Conservation (phyloP, 305 asterid genomes). For the Plantago rigida region DNA sequence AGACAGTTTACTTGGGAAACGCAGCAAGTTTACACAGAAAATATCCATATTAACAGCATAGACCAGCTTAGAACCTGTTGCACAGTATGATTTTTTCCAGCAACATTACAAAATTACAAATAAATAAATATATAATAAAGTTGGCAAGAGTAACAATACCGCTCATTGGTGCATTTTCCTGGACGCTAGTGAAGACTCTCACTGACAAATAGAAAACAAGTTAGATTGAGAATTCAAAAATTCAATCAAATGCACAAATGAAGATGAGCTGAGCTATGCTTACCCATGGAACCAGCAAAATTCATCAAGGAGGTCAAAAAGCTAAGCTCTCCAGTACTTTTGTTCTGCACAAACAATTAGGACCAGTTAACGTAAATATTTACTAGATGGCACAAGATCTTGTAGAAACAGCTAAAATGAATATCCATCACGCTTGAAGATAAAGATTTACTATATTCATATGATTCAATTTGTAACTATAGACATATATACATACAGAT, state of each 20-base stretch:
- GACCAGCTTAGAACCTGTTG: neutral
- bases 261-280: constrained; percentile 22
- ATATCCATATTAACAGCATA: neutral
- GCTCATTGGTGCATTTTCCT: constrained; percentile 83
- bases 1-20: too few species aligned
- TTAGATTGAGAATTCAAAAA: constrained; percentile 4
- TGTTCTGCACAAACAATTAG: constrained; percentile 49
- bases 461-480: too few species aligned
- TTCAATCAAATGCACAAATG: constrained; percentile 1
- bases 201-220: constrained; percentile 44
- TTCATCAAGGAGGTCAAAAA: constrained; percentile 84
- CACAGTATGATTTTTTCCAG: neutral
- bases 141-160: constrained; percentile 38
- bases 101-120: neutral
- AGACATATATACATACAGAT: too few species aligned
- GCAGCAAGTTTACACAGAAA: too few species aligned
- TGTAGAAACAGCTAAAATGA: constrained; percentile 5
- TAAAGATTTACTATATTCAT: neutral
- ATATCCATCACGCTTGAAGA: neutral
- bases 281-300: constrained; percentile 83
- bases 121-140: neutral
- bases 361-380: constrained; percentile 11
- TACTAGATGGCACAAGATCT: neutral
- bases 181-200: constrained; percentile 80
- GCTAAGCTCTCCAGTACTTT: constrained; percentile 93